These are phyloP conservation scores for Eucalyptus urophylla DNA, from an alignment of 345 rosid genomes.

Conservation along the genomic window DNA sequence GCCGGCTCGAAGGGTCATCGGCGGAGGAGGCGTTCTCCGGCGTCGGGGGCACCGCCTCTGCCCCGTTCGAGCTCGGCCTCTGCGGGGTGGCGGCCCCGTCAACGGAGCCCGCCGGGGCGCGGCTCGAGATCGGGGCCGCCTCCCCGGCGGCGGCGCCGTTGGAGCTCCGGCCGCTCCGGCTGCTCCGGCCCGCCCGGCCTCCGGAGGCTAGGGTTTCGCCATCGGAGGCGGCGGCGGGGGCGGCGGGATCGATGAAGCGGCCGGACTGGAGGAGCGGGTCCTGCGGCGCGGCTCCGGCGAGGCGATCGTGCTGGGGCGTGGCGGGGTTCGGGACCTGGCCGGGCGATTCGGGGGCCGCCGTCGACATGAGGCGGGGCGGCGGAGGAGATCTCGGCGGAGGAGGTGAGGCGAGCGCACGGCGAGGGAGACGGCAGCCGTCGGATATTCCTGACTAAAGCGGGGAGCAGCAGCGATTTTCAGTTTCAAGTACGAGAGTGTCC, in stretches of 20 bases:
- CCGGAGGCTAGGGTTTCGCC: constrained; percentile 1
- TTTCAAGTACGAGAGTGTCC: neutral
- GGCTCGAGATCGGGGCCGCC: neutral
- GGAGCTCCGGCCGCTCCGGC: neutral
- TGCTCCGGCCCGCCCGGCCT: neutral
- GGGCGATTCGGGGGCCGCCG: neutral
- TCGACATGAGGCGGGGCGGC: neutral
- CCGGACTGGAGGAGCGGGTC: constrained; percentile 38
- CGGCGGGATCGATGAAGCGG: constrained; percentile 16
- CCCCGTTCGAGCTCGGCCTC: neutral
- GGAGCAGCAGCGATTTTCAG: neutral
- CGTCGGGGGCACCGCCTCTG: neutral
- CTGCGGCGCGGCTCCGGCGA: constrained; percentile 1
- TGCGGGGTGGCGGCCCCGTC: neutral
- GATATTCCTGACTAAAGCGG: neutral
- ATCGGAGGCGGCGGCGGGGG: neutral
- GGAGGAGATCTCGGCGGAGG: neutral
- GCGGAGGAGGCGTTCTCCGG: constrained; percentile 2
- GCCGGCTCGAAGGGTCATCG: neutral
- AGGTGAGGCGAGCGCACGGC: neutral
- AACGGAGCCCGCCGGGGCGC: neutral
- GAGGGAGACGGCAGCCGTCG: neutral
- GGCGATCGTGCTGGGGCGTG: neutral
- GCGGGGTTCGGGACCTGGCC: neutral
- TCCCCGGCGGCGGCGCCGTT: neutral